Percentiles rank a stretch among this genome's conserved stretches.
Evolutionary conservation across 202 grass and related monocot species (phyloP).

Genomic region (Saccharum hybrid): DNA sequence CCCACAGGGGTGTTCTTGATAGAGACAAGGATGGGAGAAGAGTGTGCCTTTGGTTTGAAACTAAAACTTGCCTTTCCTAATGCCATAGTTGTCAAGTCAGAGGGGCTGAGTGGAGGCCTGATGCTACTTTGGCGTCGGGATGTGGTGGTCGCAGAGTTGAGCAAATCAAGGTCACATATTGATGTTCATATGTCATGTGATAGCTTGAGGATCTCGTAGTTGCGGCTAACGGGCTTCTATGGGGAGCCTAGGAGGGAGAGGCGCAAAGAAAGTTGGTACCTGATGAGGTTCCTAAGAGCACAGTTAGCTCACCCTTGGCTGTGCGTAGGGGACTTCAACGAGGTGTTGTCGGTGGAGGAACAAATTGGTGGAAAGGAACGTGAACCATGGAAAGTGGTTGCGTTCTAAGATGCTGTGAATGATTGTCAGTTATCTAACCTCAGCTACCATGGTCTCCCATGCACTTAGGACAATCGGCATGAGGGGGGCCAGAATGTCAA

Average conservation of each 20-base stretch:
- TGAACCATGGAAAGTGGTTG: neutral
- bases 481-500: neutral
- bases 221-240: neutral
- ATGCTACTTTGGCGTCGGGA: too few relatives aligned
- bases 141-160: too few relatives aligned
- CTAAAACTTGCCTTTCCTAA: rapidly evolving
- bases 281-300: neutral
- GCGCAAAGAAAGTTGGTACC: neutral
- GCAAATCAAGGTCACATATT: neutral
- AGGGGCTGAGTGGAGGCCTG: too few relatives aligned
- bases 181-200: rapidly evolving
- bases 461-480: neutral
- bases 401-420: neutral
- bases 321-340: neutral
- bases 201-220: rapidly evolving
- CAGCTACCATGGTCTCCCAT: neutral
- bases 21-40: too few relatives aligned
- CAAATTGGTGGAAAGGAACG: neutral
- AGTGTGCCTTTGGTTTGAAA: too few relatives aligned
- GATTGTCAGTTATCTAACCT: neutral
- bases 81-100: too few relatives aligned
- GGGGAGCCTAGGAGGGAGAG: neutral
- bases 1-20: too few relatives aligned
- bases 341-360: neutral
- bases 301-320: rapidly evolving